Base-by-base conservation (phyloP, 805 yeast species). In the Kodamaea sagamina region DNA sequence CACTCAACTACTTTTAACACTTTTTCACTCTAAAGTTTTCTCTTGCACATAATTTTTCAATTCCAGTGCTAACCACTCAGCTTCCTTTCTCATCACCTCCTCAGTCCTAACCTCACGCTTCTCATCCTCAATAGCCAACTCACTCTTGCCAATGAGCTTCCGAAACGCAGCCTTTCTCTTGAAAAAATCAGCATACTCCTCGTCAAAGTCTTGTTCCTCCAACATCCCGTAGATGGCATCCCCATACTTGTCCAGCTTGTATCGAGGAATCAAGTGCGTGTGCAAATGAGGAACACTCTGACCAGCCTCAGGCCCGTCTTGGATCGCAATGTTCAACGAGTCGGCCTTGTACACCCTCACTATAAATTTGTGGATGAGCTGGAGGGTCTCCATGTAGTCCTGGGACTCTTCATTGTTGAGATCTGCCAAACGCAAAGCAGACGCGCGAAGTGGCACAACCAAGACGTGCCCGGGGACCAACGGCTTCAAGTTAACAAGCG, bases 211-310 rank as follows among this genome's bases (percentile, higher is more conserved):
- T 41, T 68, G 54, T 4, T 65, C 55, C 46, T 88, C 89, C 39
- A 93, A 59, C 52, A 72, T 63, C n/a, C 67, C 68, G 60, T 93
- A 89, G 22, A 93, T 75, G 29, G 78, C 82, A 59, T 88, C 96
- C 1, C 89, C 89, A 32, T 59, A 67, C 0, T 67, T 67, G 54
- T 85, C 83, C 3, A 69, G 68, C 39, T 69, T 72, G 59, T 75
- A 81, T 31, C 99, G 74, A 5, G 99, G 99, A 15, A 93, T 89
- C 13, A 93, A 67, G 61, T 93, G 99, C 15, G 96, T 85, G 62
- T 93, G 99, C 21, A 92, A 74, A 63, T 93, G 99, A 4, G 97
- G 96, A 2, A 93, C 83, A n/a, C 90, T 79, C 60, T 93, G 99
- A 3, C 99, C 99, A 1, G 97, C 92, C 39, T 89, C 89, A 0